phyloP scores from a whole-genome alignment of 345 rosid species.

The Gossypium raimondii region DNA sequence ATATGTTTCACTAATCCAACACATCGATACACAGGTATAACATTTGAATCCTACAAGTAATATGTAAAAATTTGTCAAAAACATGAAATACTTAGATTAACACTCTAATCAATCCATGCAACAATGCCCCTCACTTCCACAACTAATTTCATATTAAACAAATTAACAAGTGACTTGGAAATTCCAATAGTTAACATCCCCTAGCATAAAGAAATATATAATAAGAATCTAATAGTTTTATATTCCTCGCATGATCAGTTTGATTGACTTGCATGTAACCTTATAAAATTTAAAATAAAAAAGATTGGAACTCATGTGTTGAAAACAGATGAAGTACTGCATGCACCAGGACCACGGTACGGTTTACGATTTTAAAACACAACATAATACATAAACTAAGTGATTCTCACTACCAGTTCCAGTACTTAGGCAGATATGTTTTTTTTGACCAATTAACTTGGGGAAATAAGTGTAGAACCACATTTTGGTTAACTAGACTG shows the following conservation, averaged over 20 bases:
- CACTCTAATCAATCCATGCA: too few relatives aligned
- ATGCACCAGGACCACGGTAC: conserved; percentile 3
- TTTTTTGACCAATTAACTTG: neutral
- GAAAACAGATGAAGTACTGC: neutral
- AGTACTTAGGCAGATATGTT: neutral
- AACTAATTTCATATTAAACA: neutral
- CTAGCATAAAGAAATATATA: neutral
- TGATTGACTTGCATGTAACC: conserved; percentile 5
- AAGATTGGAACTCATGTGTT: neutral
- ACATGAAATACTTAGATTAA: too few relatives aligned
- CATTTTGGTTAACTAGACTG: neutral
- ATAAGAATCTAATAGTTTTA: neutral
- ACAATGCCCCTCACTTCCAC: neutral
- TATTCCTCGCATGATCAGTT: neutral
- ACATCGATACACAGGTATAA: too few relatives aligned
- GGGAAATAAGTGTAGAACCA: neutral
- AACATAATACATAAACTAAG: neutral
- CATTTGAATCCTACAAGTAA: too few relatives aligned
- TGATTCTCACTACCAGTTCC: neutral
- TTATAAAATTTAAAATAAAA: neutral
- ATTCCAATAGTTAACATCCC: neutral
- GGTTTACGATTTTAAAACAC: neutral
- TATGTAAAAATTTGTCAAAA: too few relatives aligned
- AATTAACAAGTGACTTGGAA: neutral
- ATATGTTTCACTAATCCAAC: too few relatives aligned